Percentiles rank a stretch among this genome's conserved stretches.
These are phyloP conservation scores for Neurospora cerealis DNA, from an alignment of 495 filamentous ascomycete genomes.

Conservation along the genomic window DNA sequence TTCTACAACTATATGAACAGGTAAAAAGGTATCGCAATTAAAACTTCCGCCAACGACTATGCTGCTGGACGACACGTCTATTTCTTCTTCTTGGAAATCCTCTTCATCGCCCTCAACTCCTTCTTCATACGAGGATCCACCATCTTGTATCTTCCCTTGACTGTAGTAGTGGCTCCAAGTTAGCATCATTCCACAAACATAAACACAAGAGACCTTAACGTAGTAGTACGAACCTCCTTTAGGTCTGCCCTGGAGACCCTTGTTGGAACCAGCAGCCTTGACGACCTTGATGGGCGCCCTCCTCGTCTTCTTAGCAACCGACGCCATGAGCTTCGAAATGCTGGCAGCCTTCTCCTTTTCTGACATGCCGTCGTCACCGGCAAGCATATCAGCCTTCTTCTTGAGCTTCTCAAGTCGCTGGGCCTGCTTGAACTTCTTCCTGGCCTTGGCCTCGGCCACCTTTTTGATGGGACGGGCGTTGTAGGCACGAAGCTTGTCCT, in stretches of 20 bases:
- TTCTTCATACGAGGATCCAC: slow-evolving; percentile 97
- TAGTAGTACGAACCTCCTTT: slow-evolving; percentile 9
- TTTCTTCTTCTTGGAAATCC: slow-evolving; percentile 40
- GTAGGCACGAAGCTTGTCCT: slow-evolving; percentile 84
- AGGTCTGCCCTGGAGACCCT: slow-evolving; percentile 53
- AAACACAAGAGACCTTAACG: not conserved
- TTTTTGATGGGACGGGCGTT: slow-evolving; percentile 99
- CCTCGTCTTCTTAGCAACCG: slow-evolving; percentile 77
- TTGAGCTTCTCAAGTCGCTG: slow-evolving; percentile 83
- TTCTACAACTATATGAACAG: not conserved
- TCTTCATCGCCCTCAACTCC: slow-evolving; percentile 87
- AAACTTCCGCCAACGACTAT: not conserved
- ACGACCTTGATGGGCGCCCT: slow-evolving; percentile 79
- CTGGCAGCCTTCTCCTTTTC: slow-evolving; percentile 89
- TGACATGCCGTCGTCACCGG: slow-evolving; percentile 79
- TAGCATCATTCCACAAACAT: not conserved
- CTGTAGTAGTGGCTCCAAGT: slow-evolving; percentile 17
- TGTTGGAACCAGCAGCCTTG: slow-evolving; percentile 76
- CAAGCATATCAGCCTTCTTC: slow-evolving; percentile 84
- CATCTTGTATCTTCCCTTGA: slow-evolving; percentile 98
- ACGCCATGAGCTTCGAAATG: slow-evolving; percentile 72
- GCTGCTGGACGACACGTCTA: not conserved
- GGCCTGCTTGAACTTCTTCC: slow-evolving; percentile 93
- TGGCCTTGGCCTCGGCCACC: slow-evolving; percentile 86
- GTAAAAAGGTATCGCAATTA: not conserved